A percentile compares a stretch with the other conserved stretches of the same genome.
phyloP scores from a whole-genome alignment of 2,329 filamentous ascomycete species.

The Monosporascus sp. region DNA sequence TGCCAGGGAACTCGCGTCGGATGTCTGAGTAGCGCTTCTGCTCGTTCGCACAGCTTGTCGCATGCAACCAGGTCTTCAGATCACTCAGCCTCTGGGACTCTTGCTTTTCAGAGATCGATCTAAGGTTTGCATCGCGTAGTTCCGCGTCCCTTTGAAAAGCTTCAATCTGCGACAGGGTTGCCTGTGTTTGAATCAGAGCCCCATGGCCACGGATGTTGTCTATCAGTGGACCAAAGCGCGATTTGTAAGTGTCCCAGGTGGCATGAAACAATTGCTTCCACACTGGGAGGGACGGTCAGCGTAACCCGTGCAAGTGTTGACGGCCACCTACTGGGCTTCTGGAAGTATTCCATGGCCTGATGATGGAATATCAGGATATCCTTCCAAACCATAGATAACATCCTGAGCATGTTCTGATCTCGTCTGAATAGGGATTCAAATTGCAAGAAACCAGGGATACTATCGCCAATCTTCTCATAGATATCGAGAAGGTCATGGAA shows the following conservation, averaged over 20 bases:
- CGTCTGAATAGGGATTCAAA: slow-evolving; percentile 12
- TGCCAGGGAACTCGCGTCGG: slow-evolving; percentile 8
- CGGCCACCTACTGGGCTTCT: slow-evolving; percentile 10
- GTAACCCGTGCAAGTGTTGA: no score
- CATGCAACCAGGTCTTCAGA: slow-evolving; percentile 7
- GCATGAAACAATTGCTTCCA: slow-evolving; percentile 21
- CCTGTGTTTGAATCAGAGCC: slow-evolving; percentile 15
- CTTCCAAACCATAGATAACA: slow-evolving; percentile 12
- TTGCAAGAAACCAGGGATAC: slow-evolving; percentile 12
- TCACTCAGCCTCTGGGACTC: slow-evolving; percentile 1
- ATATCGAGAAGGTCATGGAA: slow-evolving; percentile 12
- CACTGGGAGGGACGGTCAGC: slow-evolving; percentile 5
- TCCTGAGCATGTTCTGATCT: slow-evolving; percentile 7
- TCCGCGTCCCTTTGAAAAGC: slow-evolving; percentile 2
- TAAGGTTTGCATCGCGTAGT: background rate
- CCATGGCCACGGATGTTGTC: slow-evolving; percentile 11
- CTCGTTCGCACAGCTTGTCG: slow-evolving; percentile 3
- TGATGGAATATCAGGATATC: slow-evolving; percentile 16
- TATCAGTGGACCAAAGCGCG: slow-evolving; percentile 10
- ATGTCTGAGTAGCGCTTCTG: slow-evolving; percentile 1
- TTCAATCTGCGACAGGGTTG: slow-evolving; percentile 13
- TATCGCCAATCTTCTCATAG: slow-evolving; percentile 11
- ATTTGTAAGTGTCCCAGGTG: slow-evolving; percentile 17
- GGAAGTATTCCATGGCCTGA: slow-evolving; percentile 11
- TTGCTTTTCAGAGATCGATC: slow-evolving; percentile 1